phyloP scores from a whole-genome alignment of 495 filamentous ascomycete genomes.

The Trichoderma gamsii region DNA sequence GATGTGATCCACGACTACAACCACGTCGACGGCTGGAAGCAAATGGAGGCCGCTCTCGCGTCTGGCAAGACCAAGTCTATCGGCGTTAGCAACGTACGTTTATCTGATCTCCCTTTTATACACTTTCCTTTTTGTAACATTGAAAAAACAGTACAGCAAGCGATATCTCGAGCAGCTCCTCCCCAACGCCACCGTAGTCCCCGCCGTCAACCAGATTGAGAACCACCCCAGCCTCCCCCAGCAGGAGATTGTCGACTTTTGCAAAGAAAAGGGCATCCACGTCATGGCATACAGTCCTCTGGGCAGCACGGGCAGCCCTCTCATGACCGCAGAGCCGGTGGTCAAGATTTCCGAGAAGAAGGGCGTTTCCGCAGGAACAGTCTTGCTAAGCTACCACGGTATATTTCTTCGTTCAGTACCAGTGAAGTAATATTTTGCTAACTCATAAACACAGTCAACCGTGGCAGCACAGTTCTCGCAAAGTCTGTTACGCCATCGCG shows the following conservation, averaged over 20 bases:
- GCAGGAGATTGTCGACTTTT: slow-evolving; percentile 76
- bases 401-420: slow-evolving; percentile 20
- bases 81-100: slow-evolving; percentile 63
- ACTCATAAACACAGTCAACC: slow-evolving; percentile 46
- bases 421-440: too few species aligned
- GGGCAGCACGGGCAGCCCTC: slow-evolving; percentile 69
- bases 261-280: slow-evolving; percentile 65
- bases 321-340: slow-evolving; percentile 62
- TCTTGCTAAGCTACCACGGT: slow-evolving; percentile 73
- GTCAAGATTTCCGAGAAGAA: slow-evolving; percentile 65
- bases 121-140: not conserved
- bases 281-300: slow-evolving; percentile 72
- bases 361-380: slow-evolving; percentile 52
- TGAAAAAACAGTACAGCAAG: slow-evolving; percentile 50
- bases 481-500: slow-evolving; percentile 72
- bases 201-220: slow-evolving; percentile 90
- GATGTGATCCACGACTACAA: slow-evolving; percentile 60
- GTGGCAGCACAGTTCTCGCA: slow-evolving; percentile 67
- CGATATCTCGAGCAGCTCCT: slow-evolving; percentile 68
- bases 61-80: slow-evolving; percentile 70
- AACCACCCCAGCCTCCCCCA: slow-evolving; percentile 81
- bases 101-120: not conserved
- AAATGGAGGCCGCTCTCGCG: slow-evolving; percentile 65
- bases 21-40: slow-evolving; percentile 71
- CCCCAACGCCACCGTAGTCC: slow-evolving; percentile 55